phyloP scores from a whole-genome alignment of 1,284 basidiomycete species.

The Kwoniella shivajii region DNA sequence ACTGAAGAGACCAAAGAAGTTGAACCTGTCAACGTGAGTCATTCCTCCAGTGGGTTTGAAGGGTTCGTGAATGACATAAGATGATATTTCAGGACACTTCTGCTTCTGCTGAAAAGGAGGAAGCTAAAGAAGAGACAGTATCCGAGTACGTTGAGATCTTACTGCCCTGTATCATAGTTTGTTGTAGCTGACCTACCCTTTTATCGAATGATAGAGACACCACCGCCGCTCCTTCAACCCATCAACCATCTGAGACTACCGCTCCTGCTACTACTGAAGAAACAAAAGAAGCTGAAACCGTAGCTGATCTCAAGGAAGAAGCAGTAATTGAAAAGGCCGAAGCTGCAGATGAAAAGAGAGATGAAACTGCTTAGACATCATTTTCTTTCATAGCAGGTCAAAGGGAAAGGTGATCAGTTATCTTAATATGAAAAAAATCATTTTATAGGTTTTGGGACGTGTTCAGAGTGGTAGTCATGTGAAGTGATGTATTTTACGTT shows the following conservation, averaged over 20 bases:
- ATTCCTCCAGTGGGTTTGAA: neutral
- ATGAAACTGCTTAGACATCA: slow-evolving; percentile 23
- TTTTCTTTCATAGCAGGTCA: too few species aligned
- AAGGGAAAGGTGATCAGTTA: too few species aligned
- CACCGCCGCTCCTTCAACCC: slow-evolving; percentile 31
- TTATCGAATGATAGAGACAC: slow-evolving; percentile 10
- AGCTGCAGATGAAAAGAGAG: slow-evolving; percentile 24
- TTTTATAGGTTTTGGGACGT: too few species aligned
- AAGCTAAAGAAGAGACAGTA: slow-evolving; percentile 20
- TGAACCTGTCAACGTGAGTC: slow-evolving; percentile 15
- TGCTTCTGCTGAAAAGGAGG: slow-evolving; percentile 22
- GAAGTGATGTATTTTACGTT: too few species aligned
- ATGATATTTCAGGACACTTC: slow-evolving; percentile 12
- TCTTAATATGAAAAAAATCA: too few species aligned
- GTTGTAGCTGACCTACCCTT: neutral
- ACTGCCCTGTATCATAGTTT: neutral
- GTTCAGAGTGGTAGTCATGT: too few species aligned
- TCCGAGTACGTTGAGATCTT: slow-evolving; percentile 6
- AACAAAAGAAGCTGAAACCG: slow-evolving; percentile 8
- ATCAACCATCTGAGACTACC: slow-evolving; percentile 19
- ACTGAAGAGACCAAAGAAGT: slow-evolving; percentile 13
- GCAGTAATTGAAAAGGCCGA: slow-evolving; percentile 25
- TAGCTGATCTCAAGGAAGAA: slow-evolving; percentile 27
- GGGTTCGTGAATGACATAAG: neutral
- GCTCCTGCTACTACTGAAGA: slow-evolving; percentile 2